Base-by-base conservation (phyloP, 257 asterid genomes). In the Voacanga thouarsii region DNA sequence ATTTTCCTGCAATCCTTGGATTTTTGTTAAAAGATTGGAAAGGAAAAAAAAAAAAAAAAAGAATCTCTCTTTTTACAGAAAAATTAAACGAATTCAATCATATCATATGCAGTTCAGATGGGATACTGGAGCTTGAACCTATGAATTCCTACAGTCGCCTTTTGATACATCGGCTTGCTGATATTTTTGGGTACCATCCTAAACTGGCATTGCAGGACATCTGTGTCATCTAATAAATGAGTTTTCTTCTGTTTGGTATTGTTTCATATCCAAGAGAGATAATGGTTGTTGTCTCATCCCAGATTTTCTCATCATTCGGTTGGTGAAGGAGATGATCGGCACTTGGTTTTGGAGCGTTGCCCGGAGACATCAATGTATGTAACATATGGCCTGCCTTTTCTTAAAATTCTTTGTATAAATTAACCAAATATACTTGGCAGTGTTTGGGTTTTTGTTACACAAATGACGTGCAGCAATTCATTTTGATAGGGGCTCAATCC, bases 251-350 rank as follows among this genome's bases (percentile, higher is more conserved):
- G 65, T 43, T 56, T 55, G 39, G 12, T 61, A 43, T 18, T 7
- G 10, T 72, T 43, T 55, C 2, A 37, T 41, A 49, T 72, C 63
- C 56, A 24, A 80, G 76, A 37, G 67, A 80, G 47, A 43, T 75
- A 63, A 68, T 82, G 75, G 37, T 78, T 77, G 49, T 83, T 69
- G 78, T 79, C 49, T 82, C 74, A 47, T 83, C 75, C 76, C 82
- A 94, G 99, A 77, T 94, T 94, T 88, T 80, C 88, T 82, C 99
- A 94, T 88, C 86, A 88, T 59, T 94, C 99, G n/a, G 92, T 91
- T 81, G 97, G 99, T 76, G 97, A 92, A 85, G 97, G 93, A 83
- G 97, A 91, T 73, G 92, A 82, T 76, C 87, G 97, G 59, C 97
- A 88, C 86, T 83, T 94, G 82, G 81, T 94, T 59, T 82, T 94